These are phyloP conservation scores for Ligustrum vulgare DNA, from an alignment of 257 asterid genomes.

Conservation along the genomic window DNA sequence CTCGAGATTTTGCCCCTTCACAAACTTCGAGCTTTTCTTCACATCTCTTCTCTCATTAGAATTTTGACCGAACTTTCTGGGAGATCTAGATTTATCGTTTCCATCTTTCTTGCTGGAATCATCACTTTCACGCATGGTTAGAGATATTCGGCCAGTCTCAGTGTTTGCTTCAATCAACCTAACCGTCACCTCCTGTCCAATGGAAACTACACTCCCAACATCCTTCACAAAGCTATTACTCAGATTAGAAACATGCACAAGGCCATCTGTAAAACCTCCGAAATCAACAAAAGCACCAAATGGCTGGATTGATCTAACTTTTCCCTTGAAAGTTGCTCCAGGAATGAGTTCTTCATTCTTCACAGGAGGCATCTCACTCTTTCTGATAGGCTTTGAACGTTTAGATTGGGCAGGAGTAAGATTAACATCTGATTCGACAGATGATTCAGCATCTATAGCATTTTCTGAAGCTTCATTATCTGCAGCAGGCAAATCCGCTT, in stretches of 20 bases:
- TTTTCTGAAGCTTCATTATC: slow-evolving; percentile 38
- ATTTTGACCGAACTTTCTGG: slow-evolving; percentile 51
- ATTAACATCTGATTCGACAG: slow-evolving; percentile 38
- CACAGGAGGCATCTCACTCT: slow-evolving; percentile 91
- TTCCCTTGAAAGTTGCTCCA: slow-evolving; percentile 87
- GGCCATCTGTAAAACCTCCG: slow-evolving; percentile 97
- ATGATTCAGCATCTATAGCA: slow-evolving; percentile 35
- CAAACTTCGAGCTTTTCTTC: slow-evolving; percentile 65
- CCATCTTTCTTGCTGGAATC: slow-evolving; percentile 48
- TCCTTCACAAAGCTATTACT: slow-evolving; percentile 88
- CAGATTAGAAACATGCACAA: slow-evolving; percentile 85
- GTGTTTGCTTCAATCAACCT: slow-evolving; percentile 71
- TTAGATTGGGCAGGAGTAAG: slow-evolving; percentile 36
- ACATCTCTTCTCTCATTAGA: slow-evolving; percentile 51
- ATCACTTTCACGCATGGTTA: slow-evolving; percentile 76
- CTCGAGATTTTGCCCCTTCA: slow-evolving; percentile 74
- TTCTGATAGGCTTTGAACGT: slow-evolving; percentile 68
- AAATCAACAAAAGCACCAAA: slow-evolving; percentile 97
- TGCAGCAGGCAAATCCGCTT: slow-evolving; percentile 41
- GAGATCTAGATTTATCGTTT: slow-evolving; percentile 60
- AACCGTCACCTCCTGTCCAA: slow-evolving; percentile 96
- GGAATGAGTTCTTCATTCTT: slow-evolving; percentile 73
- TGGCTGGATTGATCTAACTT: slow-evolving; percentile 89
- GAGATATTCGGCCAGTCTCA: slow-evolving; percentile 82
- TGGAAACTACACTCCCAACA: slow-evolving; percentile 67